Base-by-base conservation (phyloP, 345 rosid species). In the Rubroshorea leprosula region DNA sequence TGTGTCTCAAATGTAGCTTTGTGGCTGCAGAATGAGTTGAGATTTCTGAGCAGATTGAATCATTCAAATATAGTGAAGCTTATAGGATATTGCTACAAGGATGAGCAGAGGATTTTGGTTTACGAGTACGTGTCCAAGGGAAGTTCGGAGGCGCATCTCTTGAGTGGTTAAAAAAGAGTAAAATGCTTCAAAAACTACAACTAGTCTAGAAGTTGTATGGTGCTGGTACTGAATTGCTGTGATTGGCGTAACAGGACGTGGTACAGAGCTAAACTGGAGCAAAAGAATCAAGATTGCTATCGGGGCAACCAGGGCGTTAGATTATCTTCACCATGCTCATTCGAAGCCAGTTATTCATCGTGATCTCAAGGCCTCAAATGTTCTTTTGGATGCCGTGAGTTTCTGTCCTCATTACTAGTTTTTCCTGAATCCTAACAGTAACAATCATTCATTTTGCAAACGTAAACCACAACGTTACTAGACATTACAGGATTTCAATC, bases 1-100 rank as follows among this genome's bases (percentile, higher is more conserved):
- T n/a, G n/a, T n/a, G n/a, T 57, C 51, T 31, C 10, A 62, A 21
- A 15, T 11, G 23, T 31, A 23, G 21, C n/a, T 47, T 25, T 29
- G 23, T 68, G 57, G 25, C 24, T 69, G 62, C 68, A 74, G 78
- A 69, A 49, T 41, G 75, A 74, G 49, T 5, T 67, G 53, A 56
- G 20, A 13, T 65, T 72, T 67, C 61, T 82, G 35, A 63, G 78
- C 29, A 58, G 51, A 62, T 67, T 79, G 26, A 77, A 72, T 58
- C 84, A 82, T 61, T 78, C 77, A 22, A 76, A 74, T 61, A 69
- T 79, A 5, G 76, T 79, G 51, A 72, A 72, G 49, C 80, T 82
- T 49, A 27, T 70, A 16, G 87, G 82, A 12, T 74, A 65, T 50
- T 82, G 84, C 73, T 11, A 53, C 17, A 67, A 76, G 31, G 68